Evolutionary conservation across 352 stramenopile species (phyloP).

Genomic region (Plasmopara muralis): DNA sequence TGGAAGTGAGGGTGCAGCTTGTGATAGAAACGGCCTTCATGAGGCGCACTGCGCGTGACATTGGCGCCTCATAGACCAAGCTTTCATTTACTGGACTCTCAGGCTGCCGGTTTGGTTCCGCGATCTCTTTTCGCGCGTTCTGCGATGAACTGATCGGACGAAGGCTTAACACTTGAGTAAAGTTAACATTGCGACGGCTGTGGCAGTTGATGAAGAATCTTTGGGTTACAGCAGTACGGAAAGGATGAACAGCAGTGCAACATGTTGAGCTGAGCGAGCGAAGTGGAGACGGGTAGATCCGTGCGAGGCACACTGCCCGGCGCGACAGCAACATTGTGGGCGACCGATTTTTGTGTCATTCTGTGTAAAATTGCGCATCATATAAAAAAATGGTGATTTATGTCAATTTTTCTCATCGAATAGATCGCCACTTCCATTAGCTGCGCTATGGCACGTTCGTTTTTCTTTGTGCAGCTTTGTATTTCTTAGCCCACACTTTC

Average conservation of each 20-base stretch:
- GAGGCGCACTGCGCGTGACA: slow-evolving; percentile 66
- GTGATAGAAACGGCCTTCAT: slow-evolving; percentile 87
- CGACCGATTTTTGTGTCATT: too few species aligned
- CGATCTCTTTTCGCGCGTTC: slow-evolving; percentile 3
- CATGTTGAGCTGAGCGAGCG: slow-evolving; percentile 6
- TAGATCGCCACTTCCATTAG: too few species aligned
- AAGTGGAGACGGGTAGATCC: slow-evolving; percentile 5
- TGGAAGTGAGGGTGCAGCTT: slow-evolving; percentile 69
- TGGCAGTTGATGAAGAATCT: slow-evolving; percentile 8
- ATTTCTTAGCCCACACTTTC: too few species aligned
- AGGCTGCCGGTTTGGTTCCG: not conserved
- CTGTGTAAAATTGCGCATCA: too few species aligned
- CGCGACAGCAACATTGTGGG: slow-evolving; percentile 3
- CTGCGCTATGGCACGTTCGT: too few species aligned
- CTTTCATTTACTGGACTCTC: slow-evolving; percentile 1
- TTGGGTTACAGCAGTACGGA: slow-evolving; percentile 10
- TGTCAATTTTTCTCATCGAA: too few species aligned
- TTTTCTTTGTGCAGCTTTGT: too few species aligned
- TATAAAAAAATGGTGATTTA: too few species aligned
- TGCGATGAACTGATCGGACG: slow-evolving; percentile 18
- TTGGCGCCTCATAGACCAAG: slow-evolving; percentile 62
- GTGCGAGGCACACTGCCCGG: slow-evolving; percentile 9
- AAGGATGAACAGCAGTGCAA: not conserved
- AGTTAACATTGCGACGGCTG: slow-evolving; percentile 3
- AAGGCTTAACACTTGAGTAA: slow-evolving; percentile 1